Evolutionary conservation across 371 early-diverging fungal species (phyloP), one percentile per base, ranked within the genome.

Genomic region (Choanephora cucurbitarum): DNA sequence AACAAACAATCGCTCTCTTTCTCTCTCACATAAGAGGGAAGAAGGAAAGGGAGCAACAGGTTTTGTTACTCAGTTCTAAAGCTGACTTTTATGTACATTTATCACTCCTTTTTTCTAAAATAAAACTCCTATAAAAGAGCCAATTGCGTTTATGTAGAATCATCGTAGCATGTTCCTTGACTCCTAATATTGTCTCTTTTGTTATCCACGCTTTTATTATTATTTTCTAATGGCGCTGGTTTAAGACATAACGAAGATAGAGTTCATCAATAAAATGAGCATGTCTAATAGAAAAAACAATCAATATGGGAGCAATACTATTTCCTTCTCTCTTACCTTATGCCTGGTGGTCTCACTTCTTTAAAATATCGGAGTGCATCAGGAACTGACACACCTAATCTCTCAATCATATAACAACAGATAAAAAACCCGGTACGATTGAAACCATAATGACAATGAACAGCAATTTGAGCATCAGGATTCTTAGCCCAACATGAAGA

Each of bases 361-460:
- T 77, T 83, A 75, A 89, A 89, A 40, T 71, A 69, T 5, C 63
- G 70, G 7, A 87, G 49, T 3, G 88, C 88, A 28, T 84, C 84
- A 15, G 78, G 69, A 3, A 87, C 88, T 6, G 84, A 65, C 14
- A 80, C 75, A 32, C 77, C 71, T 43, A 79, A 60, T 46, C 67
- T 69, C 43, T 89, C 80, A 48, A 87, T 89, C 70, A 89, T 69
- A 52, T 86, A 89, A 15, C 79, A 84, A 52, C 85, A 84, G 18
- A 89, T 73, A 63, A 89, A 76, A 57, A 88, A 88, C 6, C 89
- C 89, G 1, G 88, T 89, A 17, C 89, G 74, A 62, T 85, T 84
- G 51, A 82, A 85, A 15, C 89, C 89, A 64, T 89, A 89, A 60
- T 89, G 89, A 62, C 89, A 89, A 58, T 89, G 89, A 0, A 89